Conservation (phyloP, 2,329 filamentous ascomycete species). For the Metarhizium humberi region DNA sequence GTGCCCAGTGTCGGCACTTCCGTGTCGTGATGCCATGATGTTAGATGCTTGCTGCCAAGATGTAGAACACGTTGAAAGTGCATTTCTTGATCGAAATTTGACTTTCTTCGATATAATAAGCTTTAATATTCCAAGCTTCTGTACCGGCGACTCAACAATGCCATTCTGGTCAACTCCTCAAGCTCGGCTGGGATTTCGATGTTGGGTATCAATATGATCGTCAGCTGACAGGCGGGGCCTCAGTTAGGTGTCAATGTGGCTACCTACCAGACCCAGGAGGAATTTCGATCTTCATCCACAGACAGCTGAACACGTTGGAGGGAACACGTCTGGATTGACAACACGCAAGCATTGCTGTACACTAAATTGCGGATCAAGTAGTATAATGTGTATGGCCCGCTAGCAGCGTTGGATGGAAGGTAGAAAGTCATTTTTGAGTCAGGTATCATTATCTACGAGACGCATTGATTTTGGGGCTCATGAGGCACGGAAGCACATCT, state of each 20-base stretch:
- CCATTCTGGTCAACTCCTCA: background rate
- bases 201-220: background rate
- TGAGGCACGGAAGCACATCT: background rate
- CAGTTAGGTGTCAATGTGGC: background rate
- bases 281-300: background rate
- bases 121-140: background rate
- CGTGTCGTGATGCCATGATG: background rate
- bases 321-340: background rate
- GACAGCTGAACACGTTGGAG: background rate
- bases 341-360: slow-evolving; percentile 2
- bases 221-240: background rate
- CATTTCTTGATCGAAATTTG: background rate
- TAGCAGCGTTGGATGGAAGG: background rate
- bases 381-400: background rate
- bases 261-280: background rate
- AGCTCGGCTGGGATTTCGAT: background rate
- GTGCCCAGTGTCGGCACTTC: background rate
- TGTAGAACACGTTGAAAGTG: background rate
- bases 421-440: background rate
- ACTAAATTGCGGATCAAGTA: slow-evolving; percentile 6
- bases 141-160: background rate
- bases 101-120: background rate
- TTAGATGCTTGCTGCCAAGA: background rate
- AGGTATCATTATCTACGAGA: background rate
- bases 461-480: too few species aligned